phyloP scores from a whole-genome alignment of 306 rosid species.

The Alnus rubra region DNA sequence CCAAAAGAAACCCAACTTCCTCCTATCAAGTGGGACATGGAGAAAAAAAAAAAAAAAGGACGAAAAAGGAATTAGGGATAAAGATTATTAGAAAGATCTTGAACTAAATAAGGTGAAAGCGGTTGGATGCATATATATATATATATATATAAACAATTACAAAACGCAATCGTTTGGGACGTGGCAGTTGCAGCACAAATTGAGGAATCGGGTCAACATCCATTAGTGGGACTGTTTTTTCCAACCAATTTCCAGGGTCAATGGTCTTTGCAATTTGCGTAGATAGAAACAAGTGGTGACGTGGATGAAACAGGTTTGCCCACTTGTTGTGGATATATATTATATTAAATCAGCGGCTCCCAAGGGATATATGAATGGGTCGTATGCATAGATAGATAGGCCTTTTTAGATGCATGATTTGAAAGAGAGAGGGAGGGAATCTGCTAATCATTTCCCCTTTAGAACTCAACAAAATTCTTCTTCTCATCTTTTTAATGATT shows the following conservation, averaged over 20 bases:
- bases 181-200: no score
- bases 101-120: background rate
- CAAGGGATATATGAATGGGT: conserved; percentile 12
- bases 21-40: no score
- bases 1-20: no score
- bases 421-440: conserved; percentile 41
- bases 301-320: conserved; percentile 41
- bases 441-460: conserved; percentile 43
- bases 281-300: conserved; percentile 4
- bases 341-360: conserved; percentile 16
- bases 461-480: conserved; percentile 11
- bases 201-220: no score
- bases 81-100: background rate
- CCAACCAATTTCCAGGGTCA: conserved; percentile 9
- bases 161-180: no score
- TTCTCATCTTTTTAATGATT: no score
- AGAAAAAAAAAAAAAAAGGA: background rate
- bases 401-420: conserved; percentile 42
- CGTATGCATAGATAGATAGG: background rate
- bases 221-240: no score
- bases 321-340: conserved; percentile 39
- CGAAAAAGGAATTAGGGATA: background rate
- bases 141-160: conserved; percentile 8
- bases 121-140: background rate
- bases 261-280: conserved; percentile 18